phyloP scores from a whole-genome alignment of 169 alveolate genomes.

The Cryptosporidium ubiquitum region DNA sequence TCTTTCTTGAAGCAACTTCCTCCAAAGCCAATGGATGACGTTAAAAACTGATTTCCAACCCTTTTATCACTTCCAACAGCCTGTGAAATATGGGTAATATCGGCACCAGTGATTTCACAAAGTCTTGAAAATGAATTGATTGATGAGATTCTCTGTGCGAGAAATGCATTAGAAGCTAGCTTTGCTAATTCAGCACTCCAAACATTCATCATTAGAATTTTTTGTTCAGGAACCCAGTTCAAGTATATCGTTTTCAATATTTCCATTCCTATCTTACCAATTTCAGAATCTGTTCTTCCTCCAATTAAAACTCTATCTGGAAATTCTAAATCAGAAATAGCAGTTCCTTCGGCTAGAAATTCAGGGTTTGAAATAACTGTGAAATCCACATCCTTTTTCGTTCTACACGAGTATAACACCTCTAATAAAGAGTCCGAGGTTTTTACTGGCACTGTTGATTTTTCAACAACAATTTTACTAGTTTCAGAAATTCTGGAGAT shows the following conservation, averaged over 20 bases:
- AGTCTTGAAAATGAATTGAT: conserved; percentile 88
- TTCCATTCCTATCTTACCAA: conserved; percentile 76
- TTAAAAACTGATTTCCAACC: conserved; percentile 87
- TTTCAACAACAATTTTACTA: conserved; percentile 84
- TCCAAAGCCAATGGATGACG: conserved; percentile 91
- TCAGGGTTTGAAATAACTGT: conserved; percentile 88
- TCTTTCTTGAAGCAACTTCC: conserved; percentile 94
- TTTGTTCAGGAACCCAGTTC: conserved; percentile 85
- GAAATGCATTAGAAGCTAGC: conserved; percentile 89
- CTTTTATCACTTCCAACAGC: conserved; percentile 85
- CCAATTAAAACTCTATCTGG: conserved; percentile 90
- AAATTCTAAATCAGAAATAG: conserved; percentile 81
- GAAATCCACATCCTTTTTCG: conserved; percentile 75
- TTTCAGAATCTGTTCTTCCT: conserved; percentile 75
- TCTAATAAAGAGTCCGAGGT: conserved; percentile 83
- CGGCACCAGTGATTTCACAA: conserved; percentile 90
- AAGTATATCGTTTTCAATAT: conserved; percentile 82
- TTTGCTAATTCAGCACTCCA: conserved; percentile 90
- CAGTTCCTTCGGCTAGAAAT: conserved; percentile 90
- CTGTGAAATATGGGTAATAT: conserved; percentile 76
- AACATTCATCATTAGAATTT: conserved; percentile 80
- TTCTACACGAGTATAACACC: conserved; percentile 74
- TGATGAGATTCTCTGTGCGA: conserved; percentile 90
- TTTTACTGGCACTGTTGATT: conserved; percentile 87
- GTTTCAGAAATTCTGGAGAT: conserved; percentile 80